Conservation (phyloP, 768 basidiomycete species). For the Chalciporus piperatus region DNA sequence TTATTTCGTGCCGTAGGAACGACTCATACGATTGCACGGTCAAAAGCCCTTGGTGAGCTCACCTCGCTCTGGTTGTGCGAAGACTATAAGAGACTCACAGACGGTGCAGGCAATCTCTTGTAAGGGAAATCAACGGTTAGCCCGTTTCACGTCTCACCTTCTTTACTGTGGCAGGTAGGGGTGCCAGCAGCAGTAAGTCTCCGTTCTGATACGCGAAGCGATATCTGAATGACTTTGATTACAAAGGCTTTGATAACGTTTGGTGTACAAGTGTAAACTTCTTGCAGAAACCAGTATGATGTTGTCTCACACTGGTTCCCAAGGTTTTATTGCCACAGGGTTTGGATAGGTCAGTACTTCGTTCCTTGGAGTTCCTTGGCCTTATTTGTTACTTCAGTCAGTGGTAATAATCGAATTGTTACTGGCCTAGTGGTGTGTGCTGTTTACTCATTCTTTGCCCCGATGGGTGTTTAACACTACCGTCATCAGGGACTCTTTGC, state of each 20-base stretch:
- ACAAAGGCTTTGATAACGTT: neutral
- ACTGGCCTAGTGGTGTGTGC: neutral
- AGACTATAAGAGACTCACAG: too few relatives aligned
- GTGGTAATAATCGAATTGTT: neutral
- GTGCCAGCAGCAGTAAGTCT: neutral
- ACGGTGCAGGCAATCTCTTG: neutral
- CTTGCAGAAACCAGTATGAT: too few relatives aligned
- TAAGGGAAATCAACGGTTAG: neutral
- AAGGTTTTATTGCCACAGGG: constrained; percentile 6
- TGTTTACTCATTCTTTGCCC: neutral
- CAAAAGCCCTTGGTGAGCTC: neutral
- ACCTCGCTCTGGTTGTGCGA: neutral
- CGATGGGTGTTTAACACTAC: neutral
- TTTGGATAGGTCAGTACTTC: constrained; percentile 2
- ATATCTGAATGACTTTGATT: neutral
- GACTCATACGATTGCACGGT: neutral
- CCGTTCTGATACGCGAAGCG: neutral
- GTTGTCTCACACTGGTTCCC: neutral
- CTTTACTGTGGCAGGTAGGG: neutral
- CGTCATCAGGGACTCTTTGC: neutral
- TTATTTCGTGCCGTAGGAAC: constrained; percentile 5
- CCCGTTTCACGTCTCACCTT: neutral
- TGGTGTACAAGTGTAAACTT: constrained; percentile 1
- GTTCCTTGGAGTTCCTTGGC: neutral
- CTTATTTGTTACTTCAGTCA: neutral